Base-by-base conservation (phyloP, 148 eudicot species). In the Pouteria glomerata region DNA sequence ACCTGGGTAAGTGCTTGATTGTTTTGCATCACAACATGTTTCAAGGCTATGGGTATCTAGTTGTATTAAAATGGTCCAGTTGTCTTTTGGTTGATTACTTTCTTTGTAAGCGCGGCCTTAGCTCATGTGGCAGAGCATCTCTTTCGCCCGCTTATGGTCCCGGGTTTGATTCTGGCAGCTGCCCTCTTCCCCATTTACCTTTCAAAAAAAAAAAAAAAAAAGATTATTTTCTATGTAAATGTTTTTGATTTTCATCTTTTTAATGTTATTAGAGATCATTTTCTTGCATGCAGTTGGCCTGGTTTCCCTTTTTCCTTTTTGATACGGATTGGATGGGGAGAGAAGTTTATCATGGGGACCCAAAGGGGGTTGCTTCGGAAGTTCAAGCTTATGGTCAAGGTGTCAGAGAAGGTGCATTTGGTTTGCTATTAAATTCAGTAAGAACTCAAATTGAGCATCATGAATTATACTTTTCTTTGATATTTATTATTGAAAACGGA, bases 271-370 rank as follows among this genome's bases (percentile, higher is more conserved):
- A 59, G 63, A 64, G 11, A 78, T 11, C 44, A 23, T 19, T 80
- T 31, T 77, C 56, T 61, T 75, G 19, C 68, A 21, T 74, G 79
- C 92, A 94, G 98, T 68, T 94, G 67, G 89, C 98, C 71, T 94
- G 98, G 98, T 94, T 94, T 76, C 98, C 98, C 6, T 94, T 94
- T 83, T 86, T 94, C 78, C 96, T 94, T 35, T 94, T 91, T 70
- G 98, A 91, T 74, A 94, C 97, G 21, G 98, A 94, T 80, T 94
- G 98, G 98, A 94, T 94, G 97, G 98, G 98, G 72, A 91, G 96
- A 85, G 98, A 94, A 76, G 97, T 94, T 76, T 91, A 83, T 84
- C 96, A 91, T 69, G 97, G 97, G 57, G 77, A 86, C 73, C 98
- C 96, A 37, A 82, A 79, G 30, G 97, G 97, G 61, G 75, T 72